phyloP scores from a whole-genome alignment of 345 rosid species.

The Citropsis articulata region DNA sequence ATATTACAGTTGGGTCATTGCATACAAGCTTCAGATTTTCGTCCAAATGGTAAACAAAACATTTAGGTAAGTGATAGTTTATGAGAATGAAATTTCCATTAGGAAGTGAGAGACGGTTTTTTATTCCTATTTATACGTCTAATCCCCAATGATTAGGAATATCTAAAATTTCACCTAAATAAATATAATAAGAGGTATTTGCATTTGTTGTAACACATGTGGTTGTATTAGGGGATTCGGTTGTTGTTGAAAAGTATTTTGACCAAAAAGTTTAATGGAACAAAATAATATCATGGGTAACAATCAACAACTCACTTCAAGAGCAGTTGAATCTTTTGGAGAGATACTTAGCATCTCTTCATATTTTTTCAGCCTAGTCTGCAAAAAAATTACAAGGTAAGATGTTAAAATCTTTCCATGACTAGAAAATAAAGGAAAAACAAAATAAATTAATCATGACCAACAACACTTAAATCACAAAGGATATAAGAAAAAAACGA shows the following conservation, averaged over 20 bases:
- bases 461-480: neutral
- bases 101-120: neutral
- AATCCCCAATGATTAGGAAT: neutral
- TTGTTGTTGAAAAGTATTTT: neutral
- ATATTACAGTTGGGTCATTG: neutral
- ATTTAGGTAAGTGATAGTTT: neutral
- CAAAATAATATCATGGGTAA: neutral
- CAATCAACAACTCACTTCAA: conserved; percentile 64
- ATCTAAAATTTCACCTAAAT: neutral
- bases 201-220: neutral
- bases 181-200: neutral
- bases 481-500: neutral
- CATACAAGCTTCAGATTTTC: neutral
- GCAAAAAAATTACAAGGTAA: conserved; percentile 26
- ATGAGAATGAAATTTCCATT: neutral
- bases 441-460: neutral
- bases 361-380: conserved; percentile 75
- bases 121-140: neutral
- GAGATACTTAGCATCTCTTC: conserved; percentile 54
- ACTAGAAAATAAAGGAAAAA: neutral
- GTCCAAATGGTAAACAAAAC: neutral
- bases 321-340: conserved; percentile 69
- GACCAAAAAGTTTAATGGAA: neutral
- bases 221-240: neutral
- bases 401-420: conserved; percentile 1